These are phyloP conservation scores for Achlya hypogyna DNA, from an alignment of 352 stramenopile species.

Conservation along the genomic window DNA sequence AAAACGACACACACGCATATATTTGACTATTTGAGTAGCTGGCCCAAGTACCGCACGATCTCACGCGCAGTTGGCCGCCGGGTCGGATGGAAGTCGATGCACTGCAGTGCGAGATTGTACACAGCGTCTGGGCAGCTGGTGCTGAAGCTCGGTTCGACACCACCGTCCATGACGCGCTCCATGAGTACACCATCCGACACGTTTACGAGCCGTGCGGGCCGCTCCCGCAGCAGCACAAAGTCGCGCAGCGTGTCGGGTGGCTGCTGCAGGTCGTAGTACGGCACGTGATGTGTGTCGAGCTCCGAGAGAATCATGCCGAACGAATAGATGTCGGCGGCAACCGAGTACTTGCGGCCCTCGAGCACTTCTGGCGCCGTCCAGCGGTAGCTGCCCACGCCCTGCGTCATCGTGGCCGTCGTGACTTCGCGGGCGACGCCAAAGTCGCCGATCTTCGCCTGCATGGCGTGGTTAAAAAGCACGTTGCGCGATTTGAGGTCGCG, in stretches of 20 bases:
- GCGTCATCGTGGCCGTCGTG: conserved; percentile 14
- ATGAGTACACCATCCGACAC: background rate
- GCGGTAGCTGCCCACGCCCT: conserved; percentile 11
- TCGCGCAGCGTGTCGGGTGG: background rate
- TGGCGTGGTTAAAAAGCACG: conserved; percentile 28
- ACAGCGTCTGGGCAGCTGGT: background rate
- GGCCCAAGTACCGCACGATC: background rate
- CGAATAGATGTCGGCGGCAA: background rate
- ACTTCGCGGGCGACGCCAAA: conserved; percentile 26
- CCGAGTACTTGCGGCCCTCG: background rate
- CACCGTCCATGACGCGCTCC: background rate
- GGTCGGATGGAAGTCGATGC: background rate
- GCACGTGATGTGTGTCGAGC: background rate
- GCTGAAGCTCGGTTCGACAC: background rate
- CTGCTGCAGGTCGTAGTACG: background rate
- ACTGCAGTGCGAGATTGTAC: background rate
- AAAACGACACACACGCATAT: background rate
- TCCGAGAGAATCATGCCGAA: conserved; percentile 1
- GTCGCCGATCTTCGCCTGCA: conserved; percentile 29
- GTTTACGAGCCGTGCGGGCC: background rate
- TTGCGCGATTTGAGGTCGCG: conserved; percentile 39
- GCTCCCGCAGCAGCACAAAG: background rate
- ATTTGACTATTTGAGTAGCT: background rate
- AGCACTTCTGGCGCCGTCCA: conserved; percentile 12
- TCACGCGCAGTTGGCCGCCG: background rate